Evolutionary conservation across 2,329 filamentous ascomycete genomes (phyloP).

Genomic region (Aspergillus carbonarius): DNA sequence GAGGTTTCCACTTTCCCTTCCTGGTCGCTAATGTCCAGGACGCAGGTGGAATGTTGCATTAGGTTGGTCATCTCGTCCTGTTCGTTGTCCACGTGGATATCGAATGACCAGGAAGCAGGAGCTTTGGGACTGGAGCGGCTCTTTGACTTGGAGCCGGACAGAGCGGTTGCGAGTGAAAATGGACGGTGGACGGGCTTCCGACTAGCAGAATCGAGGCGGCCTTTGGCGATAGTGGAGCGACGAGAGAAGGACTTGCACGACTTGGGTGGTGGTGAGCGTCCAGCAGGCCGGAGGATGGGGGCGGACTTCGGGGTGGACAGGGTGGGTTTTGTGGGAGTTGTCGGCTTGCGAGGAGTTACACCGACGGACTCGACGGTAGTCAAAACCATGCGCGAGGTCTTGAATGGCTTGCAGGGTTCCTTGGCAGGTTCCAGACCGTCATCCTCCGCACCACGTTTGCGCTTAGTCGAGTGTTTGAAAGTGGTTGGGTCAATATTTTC

Average conservation of each 20-base stretch:
- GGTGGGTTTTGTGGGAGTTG: conserved; percentile 27
- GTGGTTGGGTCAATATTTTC: conserved; percentile 60
- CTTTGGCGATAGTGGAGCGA: conserved; percentile 63
- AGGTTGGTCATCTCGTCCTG: conserved; percentile 90
- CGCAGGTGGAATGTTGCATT: conserved; percentile 84
- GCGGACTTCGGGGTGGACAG: conserved; percentile 49
- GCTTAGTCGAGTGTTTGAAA: conserved; percentile 51
- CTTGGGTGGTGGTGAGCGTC: conserved; percentile 75
- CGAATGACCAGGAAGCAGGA: conserved; percentile 71
- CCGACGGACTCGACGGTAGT: conserved; percentile 23
- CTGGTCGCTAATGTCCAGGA: conserved; percentile 85
- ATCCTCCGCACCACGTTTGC: conserved; percentile 36
- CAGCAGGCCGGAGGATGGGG: conserved; percentile 67
- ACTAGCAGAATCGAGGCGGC: conserved; percentile 66
- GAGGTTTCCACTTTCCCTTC: conserved; percentile 59
- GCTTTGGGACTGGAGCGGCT: conserved; percentile 50
- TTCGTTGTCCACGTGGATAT: conserved; percentile 88
- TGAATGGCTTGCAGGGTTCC: conserved; percentile 50
- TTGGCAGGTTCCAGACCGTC: conserved; percentile 32
- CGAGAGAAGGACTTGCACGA: conserved; percentile 67
- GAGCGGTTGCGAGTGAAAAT: conserved; percentile 81
- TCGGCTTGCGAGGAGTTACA: conserved; percentile 18
- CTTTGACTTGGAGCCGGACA: conserved; percentile 54
- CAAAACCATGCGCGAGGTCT: conserved; percentile 45
- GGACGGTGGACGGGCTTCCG: conserved; percentile 54